A percentile compares a stretch with the other conserved stretches of the same genome.
Evolutionary conservation across 2,329 filamentous ascomycete genomes (phyloP).

Genomic region (Didymellaceae sp.): DNA sequence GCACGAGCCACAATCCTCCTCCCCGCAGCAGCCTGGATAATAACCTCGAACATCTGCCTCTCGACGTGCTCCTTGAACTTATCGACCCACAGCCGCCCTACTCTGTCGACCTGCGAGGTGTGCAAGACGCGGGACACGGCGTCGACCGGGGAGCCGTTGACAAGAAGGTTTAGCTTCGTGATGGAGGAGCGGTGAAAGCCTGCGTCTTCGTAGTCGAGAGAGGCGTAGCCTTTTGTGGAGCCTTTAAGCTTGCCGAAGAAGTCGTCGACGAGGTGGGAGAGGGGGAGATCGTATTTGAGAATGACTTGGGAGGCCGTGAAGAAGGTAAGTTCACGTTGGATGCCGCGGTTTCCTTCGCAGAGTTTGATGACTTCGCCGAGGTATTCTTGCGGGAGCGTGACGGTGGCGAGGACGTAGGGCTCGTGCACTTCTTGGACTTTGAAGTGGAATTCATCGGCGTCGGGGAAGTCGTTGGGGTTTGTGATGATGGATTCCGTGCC

Average conservation of each 20-base stretch:
- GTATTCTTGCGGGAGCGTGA: conserved; percentile 93
- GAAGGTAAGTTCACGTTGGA: conserved; percentile 86
- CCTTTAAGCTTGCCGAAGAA: conserved; percentile 97
- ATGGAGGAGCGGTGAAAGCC: conserved; percentile 83
- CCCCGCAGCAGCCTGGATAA: conserved; percentile 90
- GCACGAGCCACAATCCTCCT: conserved; percentile 86
- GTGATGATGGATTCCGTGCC: conserved; percentile 80
- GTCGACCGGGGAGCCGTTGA: conserved; percentile 93
- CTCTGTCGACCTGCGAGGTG: conserved; percentile 75
- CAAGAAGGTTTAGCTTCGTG: conserved; percentile 87
- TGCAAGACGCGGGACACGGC: conserved; percentile 93
- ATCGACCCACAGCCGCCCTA: conserved; percentile 86
- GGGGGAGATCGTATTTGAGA: conserved; percentile 86
- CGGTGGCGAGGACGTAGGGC: conserved; percentile 79
- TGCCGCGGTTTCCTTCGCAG: conserved; percentile 86
- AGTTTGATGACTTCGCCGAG: conserved; percentile 93
- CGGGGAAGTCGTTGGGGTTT: conserved; percentile 88
- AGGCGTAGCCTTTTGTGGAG: conserved; percentile 91
- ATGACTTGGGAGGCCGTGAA: conserved; percentile 94
- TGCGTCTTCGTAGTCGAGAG: conserved; percentile 94
- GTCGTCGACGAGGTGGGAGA: conserved; percentile 91
- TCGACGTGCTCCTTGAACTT: conserved; percentile 98
- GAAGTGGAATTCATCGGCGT: conserved; percentile 64
- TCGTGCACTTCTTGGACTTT: conserved; percentile 70
- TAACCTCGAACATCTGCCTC: conserved; percentile 94